phyloP scores from a whole-genome alignment of 345 rosid species.

The Pistacia vera region DNA sequence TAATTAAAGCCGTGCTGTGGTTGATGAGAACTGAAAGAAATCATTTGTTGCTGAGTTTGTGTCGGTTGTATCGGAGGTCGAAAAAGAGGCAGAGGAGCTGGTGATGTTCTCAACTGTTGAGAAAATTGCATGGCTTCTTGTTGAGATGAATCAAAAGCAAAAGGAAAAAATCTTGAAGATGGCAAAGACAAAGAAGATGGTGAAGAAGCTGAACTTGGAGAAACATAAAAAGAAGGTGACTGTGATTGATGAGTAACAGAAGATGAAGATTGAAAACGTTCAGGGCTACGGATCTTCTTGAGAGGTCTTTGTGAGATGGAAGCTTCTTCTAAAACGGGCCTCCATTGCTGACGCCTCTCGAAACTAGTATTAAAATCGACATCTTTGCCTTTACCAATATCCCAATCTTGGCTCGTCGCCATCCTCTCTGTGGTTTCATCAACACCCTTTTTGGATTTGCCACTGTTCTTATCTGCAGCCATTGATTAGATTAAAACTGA shows the following conservation, averaged over 20 bases:
- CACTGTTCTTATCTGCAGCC: conserved; percentile 50
- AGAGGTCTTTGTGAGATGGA: conserved; percentile 55
- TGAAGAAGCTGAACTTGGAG: conserved; percentile 18
- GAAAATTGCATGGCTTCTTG: conserved; percentile 38
- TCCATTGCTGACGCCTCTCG: conserved; percentile 51
- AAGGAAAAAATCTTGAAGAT: conserved; percentile 58
- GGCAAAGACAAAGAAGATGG: conserved; percentile 14
- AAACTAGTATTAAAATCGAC: conserved; percentile 28
- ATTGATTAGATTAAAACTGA: conserved; percentile 12
- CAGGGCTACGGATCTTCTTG: conserved; percentile 68
- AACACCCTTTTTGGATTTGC: conserved; percentile 51
- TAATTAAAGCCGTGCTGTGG: conserved; percentile 35
- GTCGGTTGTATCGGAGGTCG: conserved; percentile 32
- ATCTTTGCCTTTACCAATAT: conserved; percentile 42
- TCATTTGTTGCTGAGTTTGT: conserved; percentile 63
- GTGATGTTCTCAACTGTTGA: conserved; percentile 36
- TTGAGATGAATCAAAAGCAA: conserved; percentile 47
- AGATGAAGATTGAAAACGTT: conserved; percentile 30
- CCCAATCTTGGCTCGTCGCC: conserved; percentile 37
- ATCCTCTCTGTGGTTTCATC: conserved; percentile 36
- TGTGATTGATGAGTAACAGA: conserved; percentile 24
- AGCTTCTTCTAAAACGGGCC: conserved; percentile 56
- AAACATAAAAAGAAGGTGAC: conserved; percentile 22
- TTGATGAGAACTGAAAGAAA: conserved; percentile 64
- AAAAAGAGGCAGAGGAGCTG: conserved; percentile 29